These are phyloP conservation scores for Wickerhamiella australiensis DNA, from an alignment of 805 yeast species.

Conservation along the genomic window DNA sequence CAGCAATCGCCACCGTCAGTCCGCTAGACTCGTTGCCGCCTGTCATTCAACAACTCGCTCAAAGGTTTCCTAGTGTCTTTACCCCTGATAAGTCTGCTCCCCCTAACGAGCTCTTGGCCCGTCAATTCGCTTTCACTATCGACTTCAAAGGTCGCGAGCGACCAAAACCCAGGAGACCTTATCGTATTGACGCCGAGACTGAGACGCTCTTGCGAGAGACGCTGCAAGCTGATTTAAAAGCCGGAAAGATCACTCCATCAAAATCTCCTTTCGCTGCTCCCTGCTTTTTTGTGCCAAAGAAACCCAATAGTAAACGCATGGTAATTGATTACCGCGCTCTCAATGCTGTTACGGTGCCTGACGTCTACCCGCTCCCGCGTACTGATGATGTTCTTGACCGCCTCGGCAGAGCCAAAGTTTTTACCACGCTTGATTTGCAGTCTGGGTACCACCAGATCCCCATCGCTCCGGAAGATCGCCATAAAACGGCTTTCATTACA, in stretches of 20 bases:
- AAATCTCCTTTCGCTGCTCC: not conserved
- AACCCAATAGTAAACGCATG: not conserved
- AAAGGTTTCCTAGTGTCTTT: too few species aligned
- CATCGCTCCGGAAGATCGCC: not conserved
- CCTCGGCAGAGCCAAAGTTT: not conserved
- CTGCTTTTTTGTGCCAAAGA: not conserved
- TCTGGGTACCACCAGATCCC: not conserved
- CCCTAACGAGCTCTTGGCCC: too few species aligned
- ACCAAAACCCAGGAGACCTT: not conserved
- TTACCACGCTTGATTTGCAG: not conserved
- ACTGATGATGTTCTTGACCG: not conserved
- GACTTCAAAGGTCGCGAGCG: too few species aligned
- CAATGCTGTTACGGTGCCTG: not conserved
- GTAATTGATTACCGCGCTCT: not conserved
- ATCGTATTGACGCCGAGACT: not conserved
- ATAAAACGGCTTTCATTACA: not conserved
- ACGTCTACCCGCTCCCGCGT: not conserved
- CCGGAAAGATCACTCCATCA: not conserved
- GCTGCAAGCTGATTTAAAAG: not conserved
- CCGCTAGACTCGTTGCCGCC: too few species aligned
- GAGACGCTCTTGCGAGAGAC: not conserved
- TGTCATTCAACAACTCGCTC: too few species aligned
- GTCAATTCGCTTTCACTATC: too few species aligned
- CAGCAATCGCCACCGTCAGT: too few species aligned
- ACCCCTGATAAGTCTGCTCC: too few species aligned